Evolutionary conservation across 768 basidiomycete species (phyloP).

Genomic region (Phylloporus rhodoxanthus): DNA sequence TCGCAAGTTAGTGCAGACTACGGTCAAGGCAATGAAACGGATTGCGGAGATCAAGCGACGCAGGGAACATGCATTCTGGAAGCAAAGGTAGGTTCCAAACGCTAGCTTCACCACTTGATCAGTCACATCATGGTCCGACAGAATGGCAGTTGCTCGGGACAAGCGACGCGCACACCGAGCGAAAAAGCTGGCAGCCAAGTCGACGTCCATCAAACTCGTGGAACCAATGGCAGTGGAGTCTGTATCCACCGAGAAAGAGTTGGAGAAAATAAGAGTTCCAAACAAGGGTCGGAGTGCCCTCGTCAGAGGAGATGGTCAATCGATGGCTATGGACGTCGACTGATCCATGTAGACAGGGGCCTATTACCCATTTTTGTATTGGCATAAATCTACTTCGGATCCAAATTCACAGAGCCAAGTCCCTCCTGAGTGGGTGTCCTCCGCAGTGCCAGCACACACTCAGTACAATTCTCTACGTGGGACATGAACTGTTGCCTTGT

Average conservation of each 20-base stretch:
- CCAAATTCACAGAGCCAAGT: background rate
- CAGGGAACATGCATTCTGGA: constrained; percentile 94
- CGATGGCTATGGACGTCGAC: constrained; percentile 90
- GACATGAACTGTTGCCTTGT: constrained; percentile 14
- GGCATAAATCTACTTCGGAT: background rate
- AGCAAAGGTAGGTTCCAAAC: constrained; percentile 58
- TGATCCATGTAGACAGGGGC: constrained; percentile 28
- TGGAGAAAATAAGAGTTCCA: constrained; percentile 75
- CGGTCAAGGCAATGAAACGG: constrained; percentile 94
- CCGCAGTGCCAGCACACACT: constrained; percentile 2
- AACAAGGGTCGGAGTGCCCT: constrained; percentile 66
- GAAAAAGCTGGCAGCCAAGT: constrained; percentile 52
- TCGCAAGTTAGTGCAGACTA: constrained; percentile 87
- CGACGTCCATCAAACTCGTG: constrained; percentile 55
- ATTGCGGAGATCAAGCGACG: constrained; percentile 86
- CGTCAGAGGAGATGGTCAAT: constrained; percentile 74
- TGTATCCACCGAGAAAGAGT: constrained; percentile 42
- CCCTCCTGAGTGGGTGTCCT: constrained; percentile 2
- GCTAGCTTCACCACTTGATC: background rate
- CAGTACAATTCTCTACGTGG: background rate
- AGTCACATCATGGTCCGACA: constrained; percentile 26
- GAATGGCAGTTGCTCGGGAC: constrained; percentile 80
- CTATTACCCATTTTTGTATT: constrained; percentile 16
- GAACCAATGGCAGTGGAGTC: constrained; percentile 50
- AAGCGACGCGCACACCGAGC: constrained; percentile 71